Evolutionary conservation across 306 rosid species (phyloP).

Genomic region (Cicer bijugum): DNA sequence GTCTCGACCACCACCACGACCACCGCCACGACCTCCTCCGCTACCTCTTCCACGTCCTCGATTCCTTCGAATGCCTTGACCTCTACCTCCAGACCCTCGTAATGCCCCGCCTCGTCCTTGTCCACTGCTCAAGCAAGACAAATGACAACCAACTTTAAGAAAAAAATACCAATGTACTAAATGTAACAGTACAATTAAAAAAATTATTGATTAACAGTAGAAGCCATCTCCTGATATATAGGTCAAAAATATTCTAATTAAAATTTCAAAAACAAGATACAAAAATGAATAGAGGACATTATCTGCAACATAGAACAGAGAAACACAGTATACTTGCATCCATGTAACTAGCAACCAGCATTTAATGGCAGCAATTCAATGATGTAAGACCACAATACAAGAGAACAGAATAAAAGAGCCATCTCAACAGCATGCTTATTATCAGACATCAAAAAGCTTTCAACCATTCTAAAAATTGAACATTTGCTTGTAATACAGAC

Average conservation of each 20-base stretch:
- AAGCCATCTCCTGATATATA: neutral
- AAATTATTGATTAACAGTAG: conserved; percentile 1
- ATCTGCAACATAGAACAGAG: conserved; percentile 4
- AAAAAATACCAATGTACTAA: neutral
- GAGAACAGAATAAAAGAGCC: neutral
- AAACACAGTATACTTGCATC: conserved; percentile 12
- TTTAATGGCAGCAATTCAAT: neutral
- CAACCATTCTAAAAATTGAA: neutral
- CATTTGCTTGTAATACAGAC: neutral
- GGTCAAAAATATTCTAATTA: conserved; percentile 2
- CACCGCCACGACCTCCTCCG: conserved; percentile 53
- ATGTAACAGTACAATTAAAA: conserved; percentile 1
- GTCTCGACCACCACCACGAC: conserved; percentile 60
- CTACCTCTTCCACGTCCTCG: conserved; percentile 70
- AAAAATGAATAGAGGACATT: neutral
- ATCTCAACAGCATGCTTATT: conserved; percentile 5
- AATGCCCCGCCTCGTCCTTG: conserved; percentile 66
- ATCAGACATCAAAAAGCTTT: conserved; percentile 3
- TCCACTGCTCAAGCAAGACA: conserved; percentile 59
- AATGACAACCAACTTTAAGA: conserved; percentile 31
- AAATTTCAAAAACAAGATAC: neutral
- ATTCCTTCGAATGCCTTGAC: conserved; percentile 48
- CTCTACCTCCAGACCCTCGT: conserved; percentile 62
- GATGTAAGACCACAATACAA: neutral
- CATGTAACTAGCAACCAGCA: conserved; percentile 24